These are phyloP conservation scores for Chytridiales sp. DNA, from an alignment of 371 early-diverging fungal genomes.

Conservation along the genomic window DNA sequence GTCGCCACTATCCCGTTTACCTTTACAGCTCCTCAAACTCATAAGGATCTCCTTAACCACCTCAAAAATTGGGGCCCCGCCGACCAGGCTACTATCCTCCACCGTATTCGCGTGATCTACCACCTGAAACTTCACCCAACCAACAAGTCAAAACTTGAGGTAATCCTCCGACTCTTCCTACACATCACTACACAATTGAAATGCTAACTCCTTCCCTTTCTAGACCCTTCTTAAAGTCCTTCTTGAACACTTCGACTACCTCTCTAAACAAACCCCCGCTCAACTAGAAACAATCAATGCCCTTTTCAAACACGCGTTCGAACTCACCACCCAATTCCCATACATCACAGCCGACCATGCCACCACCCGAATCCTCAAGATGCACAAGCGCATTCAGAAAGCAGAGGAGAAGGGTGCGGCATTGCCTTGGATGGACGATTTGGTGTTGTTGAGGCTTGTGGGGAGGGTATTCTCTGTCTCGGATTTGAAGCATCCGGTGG, in stretches of 20 bases:
- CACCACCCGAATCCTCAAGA: slow-evolving; percentile 16
- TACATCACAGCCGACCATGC: slow-evolving; percentile 19
- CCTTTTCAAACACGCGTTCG: slow-evolving; percentile 54
- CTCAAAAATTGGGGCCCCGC: slow-evolving; percentile 55
- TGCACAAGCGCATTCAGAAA: slow-evolving; percentile 18
- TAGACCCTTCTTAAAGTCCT: slow-evolving; percentile 60
- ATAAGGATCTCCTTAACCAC: slow-evolving; percentile 62
- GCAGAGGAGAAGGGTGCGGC: slow-evolving; percentile 5
- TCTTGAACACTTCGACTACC: slow-evolving; percentile 66
- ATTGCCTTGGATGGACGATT: slow-evolving; percentile 27
- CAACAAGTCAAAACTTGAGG: slow-evolving; percentile 70
- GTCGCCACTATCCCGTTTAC: slow-evolving; percentile 73
- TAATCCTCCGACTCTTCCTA: slow-evolving; percentile 5
- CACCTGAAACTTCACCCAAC: slow-evolving; percentile 74
- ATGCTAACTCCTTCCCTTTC: background rate
- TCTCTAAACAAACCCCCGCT: slow-evolving; percentile 47
- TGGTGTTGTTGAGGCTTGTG: slow-evolving; percentile 56
- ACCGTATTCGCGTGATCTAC: slow-evolving; percentile 79
- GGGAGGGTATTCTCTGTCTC: slow-evolving; percentile 79
- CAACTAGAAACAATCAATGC: slow-evolving; percentile 49
- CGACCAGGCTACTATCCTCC: slow-evolving; percentile 67
- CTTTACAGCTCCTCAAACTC: slow-evolving; percentile 74
- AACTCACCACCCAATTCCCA: slow-evolving; percentile 53
- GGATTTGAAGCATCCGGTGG: slow-evolving; percentile 81
- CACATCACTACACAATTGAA: background rate